Base-by-base conservation (phyloP, 2,329 filamentous ascomycete genomes). In the Fusarium staphyleae region DNA sequence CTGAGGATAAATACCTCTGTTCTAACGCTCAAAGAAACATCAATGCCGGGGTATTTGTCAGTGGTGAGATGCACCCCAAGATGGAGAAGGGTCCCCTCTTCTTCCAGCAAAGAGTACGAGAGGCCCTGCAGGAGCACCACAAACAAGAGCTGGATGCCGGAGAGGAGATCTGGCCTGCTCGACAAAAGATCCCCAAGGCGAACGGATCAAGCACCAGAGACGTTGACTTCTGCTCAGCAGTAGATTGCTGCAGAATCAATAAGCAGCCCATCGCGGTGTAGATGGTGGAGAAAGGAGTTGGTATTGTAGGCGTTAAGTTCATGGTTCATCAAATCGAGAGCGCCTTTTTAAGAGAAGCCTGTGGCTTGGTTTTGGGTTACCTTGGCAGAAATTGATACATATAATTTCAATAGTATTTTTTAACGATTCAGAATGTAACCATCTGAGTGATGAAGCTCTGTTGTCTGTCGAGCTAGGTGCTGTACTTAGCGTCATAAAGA, bases 1-100 rank as follows among this genome's bases (percentile, higher is more conserved):
- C 78, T 1, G 85, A 88, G 69, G 85, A 88, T 73, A 87, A 87
- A 66, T 75, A 80, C 8, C 79, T 88, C 19, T 87, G 85, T 73
- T 74, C 78, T 60, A 77, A 77, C 11, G 79, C 82, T 2, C 85
- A 87, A 66, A 77, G 76, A 68, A 87, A 88, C 68, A 76, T 87
- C 62, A 82, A 84, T 67, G 77, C 81, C 0, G 83, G 84, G 7
- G 77, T 87, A 44, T 87, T 86, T 53, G 73, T 85, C 67, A 87
- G 83, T 63, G 85, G 85, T 45, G 80, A 86, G 67, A 73, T 87
- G 69, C 85, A 88, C 67, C 84, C 85, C 0, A 74, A 76, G 42
- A 78, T 81, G 69, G 85, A 88, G 69, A 81, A 85, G 67, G 81
- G 82, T 0, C 81, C 82, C 0, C 71, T 85, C 1, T 83, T 78